Percentiles rank a stretch among this genome's conserved stretches.
phyloP scores from a whole-genome alignment of 2,329 filamentous ascomycete genomes.

The Colletotrichum falcatum region DNA sequence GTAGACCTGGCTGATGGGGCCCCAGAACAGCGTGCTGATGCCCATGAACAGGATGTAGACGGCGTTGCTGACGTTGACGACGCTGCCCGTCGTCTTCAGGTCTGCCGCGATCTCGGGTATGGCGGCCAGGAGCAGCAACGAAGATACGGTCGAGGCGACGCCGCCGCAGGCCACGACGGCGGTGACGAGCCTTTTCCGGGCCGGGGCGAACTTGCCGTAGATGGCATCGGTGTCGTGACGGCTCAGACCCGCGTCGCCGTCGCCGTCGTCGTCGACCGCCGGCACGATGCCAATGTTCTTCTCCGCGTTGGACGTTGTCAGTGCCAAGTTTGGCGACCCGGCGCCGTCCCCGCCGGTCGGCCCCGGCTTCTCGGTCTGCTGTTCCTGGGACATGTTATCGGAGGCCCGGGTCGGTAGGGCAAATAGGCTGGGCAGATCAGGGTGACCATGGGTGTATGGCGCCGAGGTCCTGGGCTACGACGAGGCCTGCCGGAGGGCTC shows the following conservation, averaged over 20 bases:
- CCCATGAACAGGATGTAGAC: constrained; percentile 82
- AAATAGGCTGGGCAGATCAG: neutral
- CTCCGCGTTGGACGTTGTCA: constrained; percentile 34
- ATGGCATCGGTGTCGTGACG: constrained; percentile 36
- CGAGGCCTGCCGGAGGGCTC: neutral
- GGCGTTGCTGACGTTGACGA: constrained; percentile 78
- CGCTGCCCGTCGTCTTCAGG: constrained; percentile 72
- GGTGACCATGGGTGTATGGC: neutral
- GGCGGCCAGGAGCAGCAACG: constrained; percentile 71
- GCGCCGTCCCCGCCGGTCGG: neutral
- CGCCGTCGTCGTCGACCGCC: constrained; percentile 4
- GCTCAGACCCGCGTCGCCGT: constrained; percentile 11
- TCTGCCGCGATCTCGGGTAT: constrained; percentile 78
- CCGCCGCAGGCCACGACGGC: constrained; percentile 33
- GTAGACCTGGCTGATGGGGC: constrained; percentile 71
- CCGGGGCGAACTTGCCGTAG: constrained; percentile 21
- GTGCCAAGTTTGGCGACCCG: constrained; percentile 6
- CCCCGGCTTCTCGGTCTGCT: constrained; percentile 10
- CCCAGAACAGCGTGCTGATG: constrained; percentile 73
- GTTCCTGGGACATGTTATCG: constrained; percentile 25
- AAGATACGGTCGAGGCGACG: constrained; percentile 28
- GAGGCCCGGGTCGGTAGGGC: neutral
- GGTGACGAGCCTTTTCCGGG: constrained; percentile 29
- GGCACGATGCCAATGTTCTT: constrained; percentile 25
- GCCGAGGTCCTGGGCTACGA: neutral